Evolutionary conservation across 2,329 filamentous ascomycete genomes (phyloP), one percentile per base, ranked within the genome.

Genomic region (Catunica adiposa): DNA sequence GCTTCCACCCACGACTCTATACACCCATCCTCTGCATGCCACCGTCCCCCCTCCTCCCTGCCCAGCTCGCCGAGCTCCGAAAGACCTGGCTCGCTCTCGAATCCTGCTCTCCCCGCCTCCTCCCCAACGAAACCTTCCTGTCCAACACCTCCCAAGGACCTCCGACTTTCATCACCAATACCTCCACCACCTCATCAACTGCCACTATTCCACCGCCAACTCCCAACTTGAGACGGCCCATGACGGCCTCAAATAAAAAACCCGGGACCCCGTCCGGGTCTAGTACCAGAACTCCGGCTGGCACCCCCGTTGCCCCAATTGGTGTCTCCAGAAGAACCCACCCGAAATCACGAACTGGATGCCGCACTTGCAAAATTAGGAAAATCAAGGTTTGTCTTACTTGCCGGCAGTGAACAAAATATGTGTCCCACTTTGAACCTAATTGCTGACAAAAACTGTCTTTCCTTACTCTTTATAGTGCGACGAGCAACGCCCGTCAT

Each of bases 401-500:
- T n/a, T 55, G 17, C 31, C 22, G 17, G 11, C 15, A 4, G 11
- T 23, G 9, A 48, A 15, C 11, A 11, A 38, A 11, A 38, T n/a
- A 38, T 22, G 6, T 42, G 14, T 48, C 20, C 8, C 26, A 25
- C 20, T 25, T n/a, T 22, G 22, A 14, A 11, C 31, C 34, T 14
- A 7, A n/a, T 8, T 22, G 8, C 44, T 25, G 15, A 26, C 17
- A 8, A 48, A n/a, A n/a, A n/a, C n/a, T n/a, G n/a, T n/a, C n/a
- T n/a, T 48, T 17, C 23, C 44, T 23, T 25, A 25, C 17, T 22
- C n/a, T 22, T 17, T 11, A 14, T 44, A 62, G 65, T 64, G 63
- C 53, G 63, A 64, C 37, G 63, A 64, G 58, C 58, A 61, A 26
- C 62, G 61, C 20, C 63, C 63, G 6, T 59, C 61, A 3, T 64